A percentile compares a stretch with the other conserved stretches of the same genome.
These are phyloP conservation scores for Triticum aestivum DNA, from an alignment of 176 grass and related monocot genomes.

Conservation along the genomic window DNA sequence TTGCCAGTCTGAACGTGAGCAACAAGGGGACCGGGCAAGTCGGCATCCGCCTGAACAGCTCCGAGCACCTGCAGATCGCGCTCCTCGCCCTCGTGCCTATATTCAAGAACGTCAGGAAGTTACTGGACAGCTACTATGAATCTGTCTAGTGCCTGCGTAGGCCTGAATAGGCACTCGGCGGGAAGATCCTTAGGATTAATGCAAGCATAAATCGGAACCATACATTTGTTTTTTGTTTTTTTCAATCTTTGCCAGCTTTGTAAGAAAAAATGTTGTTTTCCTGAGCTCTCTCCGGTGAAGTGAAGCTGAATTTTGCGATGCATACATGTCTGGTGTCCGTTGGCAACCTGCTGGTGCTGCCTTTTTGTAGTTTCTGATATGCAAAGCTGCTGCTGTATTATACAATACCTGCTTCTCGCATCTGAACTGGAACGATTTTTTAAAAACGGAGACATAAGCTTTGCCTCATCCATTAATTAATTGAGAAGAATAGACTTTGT, in stretches of 20 bases:
- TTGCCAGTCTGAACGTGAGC: constrained; percentile 66
- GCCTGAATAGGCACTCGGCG: not conserved
- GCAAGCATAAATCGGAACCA: constrained; percentile 40
- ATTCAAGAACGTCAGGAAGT: constrained; percentile 50
- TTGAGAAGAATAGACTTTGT: too few species aligned
- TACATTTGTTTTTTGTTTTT: constrained; percentile 29
- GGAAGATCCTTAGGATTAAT: constrained; percentile 17
- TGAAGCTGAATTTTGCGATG: constrained; percentile 3
- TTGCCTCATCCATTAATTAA: too few species aligned
- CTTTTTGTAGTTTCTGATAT: not conserved
- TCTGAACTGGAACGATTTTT: too few species aligned
- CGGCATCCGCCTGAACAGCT: constrained; percentile 84
- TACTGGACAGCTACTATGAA: constrained; percentile 39
- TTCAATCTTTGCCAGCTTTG: constrained; percentile 25
- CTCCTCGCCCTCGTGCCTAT: constrained; percentile 77
- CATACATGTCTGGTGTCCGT: constrained; percentile 13
- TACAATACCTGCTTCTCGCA: not conserved
- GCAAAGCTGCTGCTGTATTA: not conserved
- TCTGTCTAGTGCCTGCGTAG: constrained; percentile 8
- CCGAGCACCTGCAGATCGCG: constrained; percentile 78
- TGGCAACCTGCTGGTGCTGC: not conserved
- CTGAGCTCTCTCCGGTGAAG: not conserved
- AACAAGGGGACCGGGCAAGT: constrained; percentile 85
- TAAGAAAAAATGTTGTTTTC: constrained; percentile 12
- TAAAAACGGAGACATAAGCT: too few species aligned